Conservation (phyloP, 768 basidiomycete species). For the Leccinellum rugosiceps region DNA sequence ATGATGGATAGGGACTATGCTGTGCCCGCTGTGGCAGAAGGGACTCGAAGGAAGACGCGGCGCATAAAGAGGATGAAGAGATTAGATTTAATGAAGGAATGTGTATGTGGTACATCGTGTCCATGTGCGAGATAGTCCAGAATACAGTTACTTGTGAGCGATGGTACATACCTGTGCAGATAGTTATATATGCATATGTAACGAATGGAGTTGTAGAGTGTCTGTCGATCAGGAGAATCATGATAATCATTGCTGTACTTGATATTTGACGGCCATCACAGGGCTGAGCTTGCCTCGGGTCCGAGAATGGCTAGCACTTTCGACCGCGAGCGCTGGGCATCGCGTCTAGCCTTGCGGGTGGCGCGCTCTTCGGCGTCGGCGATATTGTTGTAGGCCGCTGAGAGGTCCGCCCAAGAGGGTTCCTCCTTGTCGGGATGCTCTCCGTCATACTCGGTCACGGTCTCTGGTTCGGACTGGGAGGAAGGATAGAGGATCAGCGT, state of each 20-base stretch:
- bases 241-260: background rate
- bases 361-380: slow-evolving; percentile 6
- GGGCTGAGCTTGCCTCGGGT: background rate
- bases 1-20: too few species aligned
- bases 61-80: background rate
- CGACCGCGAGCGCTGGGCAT: slow-evolving; percentile 6
- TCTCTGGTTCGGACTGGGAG: background rate
- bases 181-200: background rate
- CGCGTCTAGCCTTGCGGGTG: slow-evolving; percentile 7
- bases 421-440: background rate
- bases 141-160: background rate
- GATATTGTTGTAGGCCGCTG: background rate
- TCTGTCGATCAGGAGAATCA: background rate
- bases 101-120: background rate
- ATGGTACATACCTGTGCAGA: background rate
- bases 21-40: too few species aligned
- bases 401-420: background rate
- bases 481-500: background rate
- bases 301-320: slow-evolving; percentile 7
- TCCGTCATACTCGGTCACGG: background rate
- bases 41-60: too few species aligned
- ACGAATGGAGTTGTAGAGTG: background rate
- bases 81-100: background rate
- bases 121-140: background rate
- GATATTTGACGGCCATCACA: background rate